A percentile compares a stretch with the other conserved stretches of the same genome.
These are phyloP conservation scores for Viridothelium virens DNA, from an alignment of 495 filamentous ascomycete species.

Conservation along the genomic window DNA sequence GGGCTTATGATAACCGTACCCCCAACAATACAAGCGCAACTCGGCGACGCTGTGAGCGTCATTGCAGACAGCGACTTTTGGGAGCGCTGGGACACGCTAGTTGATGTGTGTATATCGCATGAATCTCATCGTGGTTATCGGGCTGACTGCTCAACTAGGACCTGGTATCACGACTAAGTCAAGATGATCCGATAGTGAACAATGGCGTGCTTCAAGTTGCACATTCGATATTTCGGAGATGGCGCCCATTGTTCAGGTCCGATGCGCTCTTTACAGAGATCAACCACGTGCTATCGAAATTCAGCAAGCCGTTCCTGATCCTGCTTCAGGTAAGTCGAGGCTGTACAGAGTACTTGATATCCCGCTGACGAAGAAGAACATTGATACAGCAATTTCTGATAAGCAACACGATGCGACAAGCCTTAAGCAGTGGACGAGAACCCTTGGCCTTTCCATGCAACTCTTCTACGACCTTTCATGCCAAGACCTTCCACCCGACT, in stretches of 20 bases:
- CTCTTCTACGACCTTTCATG: constrained; percentile 92
- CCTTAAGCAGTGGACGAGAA: constrained; percentile 67
- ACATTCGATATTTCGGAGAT: constrained; percentile 94
- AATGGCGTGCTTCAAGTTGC: constrained; percentile 94
- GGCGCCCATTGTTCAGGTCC: constrained; percentile 86
- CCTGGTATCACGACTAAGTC: constrained; percentile 76
- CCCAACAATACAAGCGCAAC: constrained; percentile 75
- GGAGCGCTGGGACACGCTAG: constrained; percentile 86
- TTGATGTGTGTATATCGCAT: constrained; percentile 48
- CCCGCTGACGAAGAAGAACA: constrained; percentile 45
- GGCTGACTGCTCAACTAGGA: constrained; percentile 45
- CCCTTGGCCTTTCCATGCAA: constrained; percentile 78
- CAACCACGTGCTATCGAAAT: constrained; percentile 81
- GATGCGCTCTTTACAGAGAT: constrained; percentile 89
- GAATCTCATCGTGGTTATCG: not conserved
- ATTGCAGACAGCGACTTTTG: constrained; percentile 99
- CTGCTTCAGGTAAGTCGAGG: constrained; percentile 56
- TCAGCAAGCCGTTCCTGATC: constrained; percentile 70
- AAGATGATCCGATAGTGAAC: constrained; percentile 68
- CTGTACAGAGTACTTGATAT: not conserved
- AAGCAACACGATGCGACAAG: constrained; percentile 64
- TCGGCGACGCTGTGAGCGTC: constrained; percentile 91
- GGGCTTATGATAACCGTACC: constrained; percentile 93
- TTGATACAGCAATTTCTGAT: constrained; percentile 67
- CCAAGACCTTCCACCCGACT: constrained; percentile 89